Evolutionary conservation across 106 monocot genomes (phyloP), one percentile per base, ranked within the genome.

Genomic region (Platanthera guangdongensis): DNA sequence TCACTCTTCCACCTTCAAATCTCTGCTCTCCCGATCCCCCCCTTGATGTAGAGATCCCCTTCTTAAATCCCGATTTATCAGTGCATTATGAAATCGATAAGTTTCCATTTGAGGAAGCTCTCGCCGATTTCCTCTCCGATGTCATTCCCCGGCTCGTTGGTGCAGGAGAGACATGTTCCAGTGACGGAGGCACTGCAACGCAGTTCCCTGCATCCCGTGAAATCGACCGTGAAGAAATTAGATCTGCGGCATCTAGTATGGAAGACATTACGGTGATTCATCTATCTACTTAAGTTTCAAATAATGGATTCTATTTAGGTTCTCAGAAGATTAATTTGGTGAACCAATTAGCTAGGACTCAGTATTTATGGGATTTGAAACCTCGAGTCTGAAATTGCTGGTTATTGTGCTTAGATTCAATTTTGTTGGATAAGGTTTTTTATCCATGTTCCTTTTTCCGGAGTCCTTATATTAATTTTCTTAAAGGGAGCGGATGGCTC

Each of bases 91-190:
- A 83, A 30, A 57, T 92, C 76, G 83, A 84, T 71, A 55, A 48
- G 25, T 71, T 90, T 54, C 82, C 85, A 9, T 71, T 90, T 75
- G 83, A 86, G 21, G 25, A 47, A n/a, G 90, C 93, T 12, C 81
- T 90, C 64, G 70, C 79, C 47, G 68, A 79, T 15, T 88, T 93
- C 80, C 82, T 90, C 22, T 80, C 84, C 15, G 84, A 83, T 46
- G 86, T 88, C 69, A 30, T 90, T 16, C 93, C 93, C 28, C 52
- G 74, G 74, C 53, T 78, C 63, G 50, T 21, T 18, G 51, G 47
- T 15, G 47, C 47, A 1, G 75, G 51, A 70, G 80, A 68, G 51
- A 71, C 25, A 68, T 59, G 4, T 19, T 22, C 30, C 7, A 6
- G 8, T 25, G 49, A 52, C 46, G 50, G 57, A n/a, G 22, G 46